Base-by-base conservation (phyloP, 495 filamentous ascomycete species). In the Acidiella bohemica region DNA sequence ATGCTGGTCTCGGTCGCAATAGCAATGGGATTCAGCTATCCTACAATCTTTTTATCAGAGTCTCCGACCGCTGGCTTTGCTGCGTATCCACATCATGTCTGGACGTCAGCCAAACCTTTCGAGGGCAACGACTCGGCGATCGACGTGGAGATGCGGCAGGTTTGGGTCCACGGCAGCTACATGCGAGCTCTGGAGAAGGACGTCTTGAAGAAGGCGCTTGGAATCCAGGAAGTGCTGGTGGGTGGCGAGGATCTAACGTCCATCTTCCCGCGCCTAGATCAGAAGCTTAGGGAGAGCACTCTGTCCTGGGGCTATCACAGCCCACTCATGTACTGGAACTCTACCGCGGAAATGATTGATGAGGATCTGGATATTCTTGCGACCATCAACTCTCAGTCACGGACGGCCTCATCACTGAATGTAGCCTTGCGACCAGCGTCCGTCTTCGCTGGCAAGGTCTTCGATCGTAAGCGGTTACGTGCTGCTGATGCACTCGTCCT, bases 401-500 rank as follows among this genome's bases (percentile, higher is more conserved):
- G 56, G 1, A 57, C 63, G 3, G 40, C 46, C 16, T 77, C 78
- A 7, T 67, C 66, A 4, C 70, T 77, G 48, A 80, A 81, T 57
- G 63, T 81, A 30, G 81, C 78, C 11, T 53, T 84, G 37, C 67
- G 78, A 7, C 80, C 78, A 55, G 78, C 76, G 10, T 78, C 76
- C 22, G 76, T 83, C 12, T 83, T 84, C 54, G 79, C 77, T 39
- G 80, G 80, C 9, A 83, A 83, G 49, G 65, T 68, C 27, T 81
- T 81, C 48, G 64, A 71, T 19, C 67, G 76, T 42, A 63, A 71
- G 9, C 60, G 62, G 26, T 62, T 84, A 16, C 59, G 72, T 6
- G 76, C 75, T 6, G 79, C 75, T 0, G 80, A 84, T 57, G 77
- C 80, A 10, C 61, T 84, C 17, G 80, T 84, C 32, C 75, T 84